Percentiles rank a stretch among this genome's conserved stretches.
Conservation (phyloP, 2,329 filamentous ascomycete species). For the Helotiales sp. region DNA sequence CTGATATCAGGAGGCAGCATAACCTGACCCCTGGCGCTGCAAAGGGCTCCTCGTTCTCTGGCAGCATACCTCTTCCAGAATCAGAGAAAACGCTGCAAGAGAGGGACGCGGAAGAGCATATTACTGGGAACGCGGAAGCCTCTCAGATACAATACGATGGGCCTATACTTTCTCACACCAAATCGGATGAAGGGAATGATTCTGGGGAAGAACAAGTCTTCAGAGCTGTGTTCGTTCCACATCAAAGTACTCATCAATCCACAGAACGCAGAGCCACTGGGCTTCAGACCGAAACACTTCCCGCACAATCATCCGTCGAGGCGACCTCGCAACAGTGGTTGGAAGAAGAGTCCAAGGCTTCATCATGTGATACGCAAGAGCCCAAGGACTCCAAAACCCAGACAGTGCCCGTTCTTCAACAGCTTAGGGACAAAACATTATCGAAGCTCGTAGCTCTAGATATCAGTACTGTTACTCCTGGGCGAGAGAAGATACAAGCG, state of each 20-base stretch:
- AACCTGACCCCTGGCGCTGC: conserved; percentile 33
- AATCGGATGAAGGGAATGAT: conserved; percentile 49
- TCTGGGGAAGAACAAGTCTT: conserved; percentile 84
- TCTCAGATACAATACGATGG: conserved; percentile 38
- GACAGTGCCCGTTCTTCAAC: conserved; percentile 14
- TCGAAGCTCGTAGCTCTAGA: no score
- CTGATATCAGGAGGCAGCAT: conserved; percentile 34
- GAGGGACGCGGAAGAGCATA: not conserved
- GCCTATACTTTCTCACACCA: conserved; percentile 24
- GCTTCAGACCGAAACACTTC: conserved; percentile 8
- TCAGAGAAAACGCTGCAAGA: conserved; percentile 25
- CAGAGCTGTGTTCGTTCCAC: conserved; percentile 80
- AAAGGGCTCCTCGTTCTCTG: conserved; percentile 35
- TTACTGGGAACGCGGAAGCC: not conserved
- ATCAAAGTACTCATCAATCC: conserved; percentile 55
- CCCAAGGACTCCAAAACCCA: conserved; percentile 1
- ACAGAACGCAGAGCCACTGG: conserved; percentile 34
- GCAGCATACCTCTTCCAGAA: conserved; percentile 33
- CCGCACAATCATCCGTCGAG: not conserved
- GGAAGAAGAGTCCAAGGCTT: conserved; percentile 35
- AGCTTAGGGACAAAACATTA: not conserved
- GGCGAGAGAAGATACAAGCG: no score
- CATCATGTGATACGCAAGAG: conserved; percentile 15
- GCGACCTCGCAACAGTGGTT: conserved; percentile 28
- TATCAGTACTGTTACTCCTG: no score